These are phyloP conservation scores for Linnemannia elongata DNA, from an alignment of 192 early-diverging fungal genomes.

Conservation along the genomic window DNA sequence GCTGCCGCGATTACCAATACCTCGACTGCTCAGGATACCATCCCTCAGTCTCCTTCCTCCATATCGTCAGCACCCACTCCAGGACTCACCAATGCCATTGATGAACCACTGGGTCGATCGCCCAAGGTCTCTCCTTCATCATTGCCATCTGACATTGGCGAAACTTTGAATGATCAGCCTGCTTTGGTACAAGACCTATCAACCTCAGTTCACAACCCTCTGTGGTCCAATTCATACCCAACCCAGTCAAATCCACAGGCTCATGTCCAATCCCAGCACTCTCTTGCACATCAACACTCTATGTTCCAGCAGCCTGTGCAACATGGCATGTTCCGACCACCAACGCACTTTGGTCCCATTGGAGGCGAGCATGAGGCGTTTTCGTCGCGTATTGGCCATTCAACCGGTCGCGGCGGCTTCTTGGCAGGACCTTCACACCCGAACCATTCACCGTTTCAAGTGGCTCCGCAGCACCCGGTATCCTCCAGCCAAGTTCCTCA, in stretches of 20 bases:
- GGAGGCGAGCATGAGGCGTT: conserved; percentile 24
- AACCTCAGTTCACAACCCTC: conserved; percentile 1
- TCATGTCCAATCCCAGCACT: conserved; percentile 21
- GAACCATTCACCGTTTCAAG: conserved; percentile 14
- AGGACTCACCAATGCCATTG: neutral
- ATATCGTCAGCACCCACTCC: neutral
- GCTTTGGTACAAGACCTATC: conserved; percentile 8
- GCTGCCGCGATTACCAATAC: neutral
- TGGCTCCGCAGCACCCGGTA: conserved; percentile 19
- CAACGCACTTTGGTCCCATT: conserved; percentile 38
- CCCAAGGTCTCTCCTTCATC: conserved; percentile 1
- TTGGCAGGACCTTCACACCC: conserved; percentile 21
- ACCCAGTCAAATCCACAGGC: conserved; percentile 12
- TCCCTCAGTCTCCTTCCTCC: neutral
- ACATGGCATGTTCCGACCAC: conserved; percentile 30
- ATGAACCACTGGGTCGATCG: conserved; percentile 10
- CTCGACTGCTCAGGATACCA: conserved; percentile 1
- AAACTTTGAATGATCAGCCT: conserved; percentile 8
- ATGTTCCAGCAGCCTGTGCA: conserved; percentile 32
- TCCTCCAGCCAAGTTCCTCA: conserved; percentile 21
- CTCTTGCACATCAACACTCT: conserved; percentile 10
- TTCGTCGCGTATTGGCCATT: conserved; percentile 13
- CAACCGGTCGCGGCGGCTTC: conserved; percentile 27
- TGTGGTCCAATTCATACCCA: conserved; percentile 38
- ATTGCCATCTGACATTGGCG: conserved; percentile 4